Base-by-base conservation (phyloP, 495 filamentous ascomycete species). In the Aspergillus cristatus region DNA sequence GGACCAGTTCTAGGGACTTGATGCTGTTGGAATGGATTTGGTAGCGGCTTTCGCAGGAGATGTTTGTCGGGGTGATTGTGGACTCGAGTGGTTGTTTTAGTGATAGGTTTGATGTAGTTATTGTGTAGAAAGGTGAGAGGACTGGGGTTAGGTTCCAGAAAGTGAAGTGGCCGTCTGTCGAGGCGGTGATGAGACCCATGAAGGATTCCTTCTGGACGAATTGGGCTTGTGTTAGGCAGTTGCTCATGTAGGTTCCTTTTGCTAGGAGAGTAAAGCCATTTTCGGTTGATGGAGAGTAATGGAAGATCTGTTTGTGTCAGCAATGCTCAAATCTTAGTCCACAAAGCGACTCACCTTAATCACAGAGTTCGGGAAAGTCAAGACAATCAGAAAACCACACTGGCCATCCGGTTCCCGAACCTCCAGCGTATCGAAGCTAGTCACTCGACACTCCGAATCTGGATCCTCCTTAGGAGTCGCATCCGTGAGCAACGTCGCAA, bases 351-450 rank as follows among this genome's bases (percentile, higher is more conserved):
- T n/a, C 50, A 75, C 75, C 51, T 73, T 75, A 1, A 90, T 53
- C 1, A 71, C 80, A 3, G 88, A 94, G 57, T 94, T 85, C 0
- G 88, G 94, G 31, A 85, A 78, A 0, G 69, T 76, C 58, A 89
- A 63, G 14, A 71, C 72, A 28, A 94, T 57, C 5, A 81, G 40
- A 50, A 68, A 76, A 11, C 41, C 43, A 24, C 8, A 24, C 15
- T 51, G 31, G 6, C 47, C 45, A 34, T 32, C 29, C 7, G 40
- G 16, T 12, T 51, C 43, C 25, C 56, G 43, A 2, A 77, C 58
- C 13, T 70, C 64, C 14, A 65, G 34, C 8, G 77, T 50, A 44
- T 79, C 73, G 43, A 97, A 88, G 41, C 79, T 74, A 32, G 78
- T 82, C 34, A 97, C 78, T 14, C 91, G 72, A 34, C 94, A 60